Base-by-base conservation (phyloP, 331 rosid species). In the Pyracantha coccinea region DNA sequence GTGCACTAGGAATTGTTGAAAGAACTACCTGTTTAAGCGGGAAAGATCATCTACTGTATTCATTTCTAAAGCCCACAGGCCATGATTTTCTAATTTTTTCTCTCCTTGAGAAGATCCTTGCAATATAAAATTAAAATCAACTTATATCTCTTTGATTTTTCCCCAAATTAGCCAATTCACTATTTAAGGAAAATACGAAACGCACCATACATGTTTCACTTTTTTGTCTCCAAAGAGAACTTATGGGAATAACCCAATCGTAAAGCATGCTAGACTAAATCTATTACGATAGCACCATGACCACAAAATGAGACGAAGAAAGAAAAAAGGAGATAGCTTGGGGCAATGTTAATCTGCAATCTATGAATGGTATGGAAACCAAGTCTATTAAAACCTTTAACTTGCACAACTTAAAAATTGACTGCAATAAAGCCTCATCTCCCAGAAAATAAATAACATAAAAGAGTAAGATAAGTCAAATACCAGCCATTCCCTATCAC, bases 401-500 rank as follows among this genome's bases (percentile, higher is more conserved):
- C 3, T 33, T 17, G 11, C 23, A 53, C 6, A 62, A 20, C 8
- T 27, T 25, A 17, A 11, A 67, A 55, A 38, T 28, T 7, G 35
- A 32, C 8, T 9, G 24, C 29, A 24, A 54, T 41, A 52, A 68
- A 61, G 24, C 15, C 13, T 75, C 27, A 53, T 35, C 35, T 45
- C 27, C 21, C 27, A 5, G 47, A 14, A 47, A 69, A 19, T 28
- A 52, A 52, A 71, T 27, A 29, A 62, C 33, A 73, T 31, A 61
- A 80, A 68, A 47, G 72, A 71, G 55, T 29, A 71, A 76, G 80
- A 69, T 27, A 58, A 72, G 79, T 13, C 24, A 71, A 41, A 66
- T 77, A 89, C 98, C 75, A 93, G 97, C 98, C 98, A 93, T 89
- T 93, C 98, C 85, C 98, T 80, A 69, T 93, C 98, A 84, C 98